Evolutionary conservation across 257 asterid species (phyloP).

Genomic region (Solanum dulcamara): DNA sequence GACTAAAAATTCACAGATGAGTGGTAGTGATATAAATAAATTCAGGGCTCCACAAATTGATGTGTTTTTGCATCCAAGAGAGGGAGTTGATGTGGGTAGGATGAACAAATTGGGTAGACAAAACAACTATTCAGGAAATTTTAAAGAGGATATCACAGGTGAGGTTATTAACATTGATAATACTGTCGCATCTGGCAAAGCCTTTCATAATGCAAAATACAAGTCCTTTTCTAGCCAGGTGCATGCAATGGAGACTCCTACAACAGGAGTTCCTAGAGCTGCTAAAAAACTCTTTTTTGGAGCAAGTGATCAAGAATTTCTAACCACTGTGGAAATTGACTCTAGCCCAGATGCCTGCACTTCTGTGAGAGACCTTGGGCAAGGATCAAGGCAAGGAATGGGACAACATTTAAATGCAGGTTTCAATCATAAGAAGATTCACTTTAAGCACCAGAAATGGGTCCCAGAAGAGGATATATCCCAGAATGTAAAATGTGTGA

Average conservation of each 20-base stretch:
- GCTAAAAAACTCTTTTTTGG: conserved; percentile 28
- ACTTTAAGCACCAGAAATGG: conserved; percentile 17
- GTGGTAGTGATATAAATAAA: conserved; percentile 28
- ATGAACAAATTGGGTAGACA: conserved; percentile 14
- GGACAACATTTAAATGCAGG: conserved; percentile 24
- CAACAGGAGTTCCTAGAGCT: conserved; percentile 10
- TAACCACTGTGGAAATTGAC: conserved; percentile 25
- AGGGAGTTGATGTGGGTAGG: conserved; percentile 22
- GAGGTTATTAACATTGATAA: conserved; percentile 60
- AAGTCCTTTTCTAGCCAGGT: conserved; percentile 22
- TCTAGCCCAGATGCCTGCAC: conserved; percentile 36
- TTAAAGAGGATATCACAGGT: conserved; percentile 38
- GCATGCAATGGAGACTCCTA: conserved; percentile 31
- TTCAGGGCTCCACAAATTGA: conserved; percentile 18
- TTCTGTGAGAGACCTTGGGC: conserved; percentile 20
- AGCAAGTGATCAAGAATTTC: conserved; percentile 26
- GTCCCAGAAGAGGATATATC: conserved; percentile 18
- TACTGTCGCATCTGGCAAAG: conserved; percentile 25
- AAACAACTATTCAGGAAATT: conserved; percentile 24
- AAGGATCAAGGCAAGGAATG: conserved; percentile 19
- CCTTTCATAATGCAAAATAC: conserved; percentile 16
- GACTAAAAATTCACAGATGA: conserved; percentile 24
- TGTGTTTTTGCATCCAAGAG: conserved; percentile 22
- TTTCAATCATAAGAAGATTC: conserved; percentile 9
- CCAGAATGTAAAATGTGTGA: conserved; percentile 19